Evolutionary conservation across 306 rosid genomes (phyloP).

Genomic region (Fragaria ananassa): DNA sequence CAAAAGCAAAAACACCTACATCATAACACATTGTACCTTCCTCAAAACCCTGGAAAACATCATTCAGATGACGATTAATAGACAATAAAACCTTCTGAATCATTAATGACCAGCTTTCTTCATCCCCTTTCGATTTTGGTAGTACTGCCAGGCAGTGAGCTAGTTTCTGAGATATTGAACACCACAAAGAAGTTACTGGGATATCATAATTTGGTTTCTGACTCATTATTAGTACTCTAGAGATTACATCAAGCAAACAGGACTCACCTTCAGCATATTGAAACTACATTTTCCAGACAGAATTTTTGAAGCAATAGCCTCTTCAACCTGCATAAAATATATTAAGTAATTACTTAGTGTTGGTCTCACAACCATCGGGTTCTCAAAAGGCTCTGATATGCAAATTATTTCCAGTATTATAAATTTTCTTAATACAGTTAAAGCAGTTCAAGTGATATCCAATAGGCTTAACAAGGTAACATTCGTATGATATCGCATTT

Average conservation of each 20-base stretch:
- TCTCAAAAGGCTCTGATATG: neutral
- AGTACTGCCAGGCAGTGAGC: conserved; percentile 73
- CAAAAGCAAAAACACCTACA: conserved; percentile 9
- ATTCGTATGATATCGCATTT: neutral
- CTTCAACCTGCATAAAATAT: conserved; percentile 61
- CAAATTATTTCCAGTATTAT: neutral
- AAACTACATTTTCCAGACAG: conserved; percentile 60
- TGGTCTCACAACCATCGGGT: neutral
- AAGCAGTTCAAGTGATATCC: neutral
- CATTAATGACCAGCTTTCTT: conserved; percentile 77
- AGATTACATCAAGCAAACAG: conserved; percentile 21
- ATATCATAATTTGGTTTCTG: conserved; percentile 4
- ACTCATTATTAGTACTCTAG: neutral
- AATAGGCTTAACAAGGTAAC: no score
- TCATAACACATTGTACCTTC: conserved; percentile 54
- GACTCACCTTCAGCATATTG: conserved; percentile 61
- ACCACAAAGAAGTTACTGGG: conserved; percentile 17
- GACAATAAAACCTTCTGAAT: conserved; percentile 61
- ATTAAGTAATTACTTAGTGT: neutral
- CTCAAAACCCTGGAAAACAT: conserved; percentile 73
- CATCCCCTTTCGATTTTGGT: conserved; percentile 82
- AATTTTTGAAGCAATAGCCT: conserved; percentile 58
- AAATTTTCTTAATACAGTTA: conserved; percentile 14
- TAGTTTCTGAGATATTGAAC: conserved; percentile 61
- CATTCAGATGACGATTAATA: conserved; percentile 58